Evolutionary conservation across 805 yeast genomes (phyloP), one percentile per base, ranked within the genome.

Genomic region (Candida yuanshanica): DNA sequence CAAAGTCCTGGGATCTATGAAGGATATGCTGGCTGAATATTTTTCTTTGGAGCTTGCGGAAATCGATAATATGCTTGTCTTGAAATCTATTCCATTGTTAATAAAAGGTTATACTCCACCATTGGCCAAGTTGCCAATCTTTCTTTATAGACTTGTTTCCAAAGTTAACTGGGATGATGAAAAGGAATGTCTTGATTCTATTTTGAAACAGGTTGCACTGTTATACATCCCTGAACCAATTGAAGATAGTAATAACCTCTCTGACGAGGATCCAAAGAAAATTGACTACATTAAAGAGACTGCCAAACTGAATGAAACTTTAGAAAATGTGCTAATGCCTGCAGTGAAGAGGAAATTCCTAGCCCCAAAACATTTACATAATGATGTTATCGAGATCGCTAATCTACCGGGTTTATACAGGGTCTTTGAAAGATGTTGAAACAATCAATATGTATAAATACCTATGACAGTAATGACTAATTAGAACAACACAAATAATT

Each of bases 401-500:
- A 89, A 82, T 56, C 62, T 93, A 23, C 98, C 98, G 2, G 95
- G 95, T 0, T 66, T 93, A 42, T 93, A 93, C 62, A 77, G 72
- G 53, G 95, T 95, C 5, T 93, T 93, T 67, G 99, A 93, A 65
- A 71, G 99, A 58, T 93, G 99, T 54, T 85, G 43, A 51, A 26
- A 9, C 8, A 23, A 9, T 9, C 11, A 9, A 9, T 23, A 23
- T 23, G 11, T 23, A 23, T 23, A 23, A 23, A 23, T 23, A 11
- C 11, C 11, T 23, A 23, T 23, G n/a, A n/a, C n/a, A n/a, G n/a
- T n/a, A n/a, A n/a, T n/a, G n/a, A n/a, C n/a, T n/a, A n/a, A n/a
- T n/a, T n/a, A n/a, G n/a, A n/a, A n/a, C n/a, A n/a, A n/a, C n/a
- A n/a, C n/a, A n/a, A n/a, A n/a, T n/a, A n/a, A n/a, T n/a, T n/a